phyloP scores from a whole-genome alignment of 176 grass and related monocot species.

The Eragrostis nindensis region DNA sequence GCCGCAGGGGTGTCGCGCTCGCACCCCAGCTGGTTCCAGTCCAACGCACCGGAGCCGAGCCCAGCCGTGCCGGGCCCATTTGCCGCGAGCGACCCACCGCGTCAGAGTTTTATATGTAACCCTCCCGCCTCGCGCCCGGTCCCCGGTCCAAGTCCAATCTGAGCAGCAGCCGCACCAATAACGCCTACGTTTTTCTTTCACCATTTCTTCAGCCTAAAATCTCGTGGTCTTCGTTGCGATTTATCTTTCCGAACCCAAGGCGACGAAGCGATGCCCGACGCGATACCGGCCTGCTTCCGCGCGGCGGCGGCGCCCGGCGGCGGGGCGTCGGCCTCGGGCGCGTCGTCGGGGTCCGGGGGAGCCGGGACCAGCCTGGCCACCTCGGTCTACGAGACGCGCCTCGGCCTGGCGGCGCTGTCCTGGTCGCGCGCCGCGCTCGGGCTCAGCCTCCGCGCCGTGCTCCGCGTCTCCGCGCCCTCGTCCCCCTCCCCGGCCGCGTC shows the following conservation, averaged over 20 bases:
- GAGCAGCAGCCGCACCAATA: background rate
- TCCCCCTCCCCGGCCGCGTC: slow-evolving; percentile 31
- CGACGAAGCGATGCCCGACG: slow-evolving; percentile 49
- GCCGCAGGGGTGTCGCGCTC: no score
- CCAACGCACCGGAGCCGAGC: background rate
- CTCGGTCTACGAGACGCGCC: slow-evolving; percentile 82
- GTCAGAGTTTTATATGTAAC: slow-evolving; percentile 44
- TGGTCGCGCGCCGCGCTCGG: slow-evolving; percentile 84
- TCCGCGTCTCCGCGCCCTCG: slow-evolving; percentile 48
- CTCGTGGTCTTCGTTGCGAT: background rate
- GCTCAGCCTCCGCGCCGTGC: slow-evolving; percentile 73
- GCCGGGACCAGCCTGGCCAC: slow-evolving; percentile 64
- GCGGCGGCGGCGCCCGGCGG: slow-evolving; percentile 14
- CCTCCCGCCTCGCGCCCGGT: background rate
- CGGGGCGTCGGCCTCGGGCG: slow-evolving; percentile 1
- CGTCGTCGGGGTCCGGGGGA: slow-evolving; percentile 22
- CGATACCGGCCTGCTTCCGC: slow-evolving; percentile 57
- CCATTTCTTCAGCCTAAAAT: background rate
- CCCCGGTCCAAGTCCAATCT: slow-evolving; percentile 30
- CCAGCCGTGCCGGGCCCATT: background rate
- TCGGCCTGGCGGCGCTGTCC: slow-evolving; percentile 77
- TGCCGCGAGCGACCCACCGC: slow-evolving; percentile 4
- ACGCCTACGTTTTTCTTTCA: background rate
- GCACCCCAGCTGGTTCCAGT: slow-evolving; percentile 43
- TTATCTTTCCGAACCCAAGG: background rate